These are phyloP conservation scores for Blastobotrys illinoisensis DNA, from an alignment of 1,139 yeast species.

Conservation along the genomic window DNA sequence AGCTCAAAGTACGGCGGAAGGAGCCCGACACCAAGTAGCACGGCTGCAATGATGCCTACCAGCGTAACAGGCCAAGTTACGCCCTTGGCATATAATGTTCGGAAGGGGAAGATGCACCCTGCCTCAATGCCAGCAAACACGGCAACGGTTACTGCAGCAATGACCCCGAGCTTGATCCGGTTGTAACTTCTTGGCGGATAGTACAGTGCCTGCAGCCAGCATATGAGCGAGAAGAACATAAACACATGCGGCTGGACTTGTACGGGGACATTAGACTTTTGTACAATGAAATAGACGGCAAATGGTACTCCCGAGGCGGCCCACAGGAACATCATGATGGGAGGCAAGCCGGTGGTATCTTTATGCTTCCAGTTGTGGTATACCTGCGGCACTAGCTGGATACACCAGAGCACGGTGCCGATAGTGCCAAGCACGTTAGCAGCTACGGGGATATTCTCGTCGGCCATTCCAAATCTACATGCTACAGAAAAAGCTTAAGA, in stretches of 20 bases:
- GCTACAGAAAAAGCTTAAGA: not conserved
- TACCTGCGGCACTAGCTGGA: conserved; percentile 84
- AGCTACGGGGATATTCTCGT: conserved; percentile 33
- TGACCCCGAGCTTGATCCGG: conserved; percentile 17
- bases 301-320: conserved; percentile 79
- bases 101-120: conserved; percentile 67
- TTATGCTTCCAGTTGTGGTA: conserved; percentile 65
- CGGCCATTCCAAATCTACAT: conserved; percentile 8
- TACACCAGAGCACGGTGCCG: conserved; percentile 88
- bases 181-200: conserved; percentile 58
- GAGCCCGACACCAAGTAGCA: conserved; percentile 69
- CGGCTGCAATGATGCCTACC: conserved; percentile 74
- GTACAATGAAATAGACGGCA: conserved; percentile 70
- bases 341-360: conserved; percentile 80
- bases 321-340: conserved; percentile 81
- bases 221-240: conserved; percentile 59
- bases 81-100: conserved; percentile 51
- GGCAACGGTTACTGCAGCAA: conserved; percentile 30
- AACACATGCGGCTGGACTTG: conserved; percentile 85
- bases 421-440: conserved; percentile 80
- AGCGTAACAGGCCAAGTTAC: conserved; percentile 72
- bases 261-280: conserved; percentile 66
- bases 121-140: conserved; percentile 57
- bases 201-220: conserved; percentile 70
- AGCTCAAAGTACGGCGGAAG: conserved; percentile 87